Evolutionary conservation across 768 basidiomycete genomes (phyloP), one percentile per base, ranked within the genome.

Genomic region (Tricholoma matsutake): DNA sequence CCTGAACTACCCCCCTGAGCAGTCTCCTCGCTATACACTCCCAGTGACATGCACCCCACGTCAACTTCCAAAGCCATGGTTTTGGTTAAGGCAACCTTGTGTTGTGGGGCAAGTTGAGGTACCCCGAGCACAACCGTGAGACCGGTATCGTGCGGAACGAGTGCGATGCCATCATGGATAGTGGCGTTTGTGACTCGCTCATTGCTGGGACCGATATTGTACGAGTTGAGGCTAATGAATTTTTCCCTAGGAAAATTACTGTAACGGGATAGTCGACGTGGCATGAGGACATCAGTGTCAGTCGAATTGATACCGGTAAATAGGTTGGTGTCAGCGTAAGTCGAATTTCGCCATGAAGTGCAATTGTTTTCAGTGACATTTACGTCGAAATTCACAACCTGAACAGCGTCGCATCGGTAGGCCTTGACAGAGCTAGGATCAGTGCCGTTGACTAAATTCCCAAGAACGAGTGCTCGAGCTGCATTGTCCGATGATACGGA

Each of bases 231-330:
- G 45, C 66, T 57, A 14, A 63, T 35, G 20, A 35, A 16, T 9
- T 41, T 41, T 3, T 53, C 34, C 9, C 13, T 25, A 0, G 7
- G 13, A n/a, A n/a, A n/a, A 14, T 55, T 22, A 41, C 61, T 22
- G 8, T 59, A 57, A 18, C 62, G 37, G 0, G 31, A 34, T 10
- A 69, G 61, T 28, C 65, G 64, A 28, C 63, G 64, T 0, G 64
- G 63, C 63, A 69, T 66, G 28, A 71, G 65, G 41, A 65, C 60
- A 34, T 65, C 70, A 28, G 65, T 66, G 41, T 71, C 70, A 4
- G 70, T 68, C 4, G 63, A 59, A 34, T 71, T 71, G 11, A 69
- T 34, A 7, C 32, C 57, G 14, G 13, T 9, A 56, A 67, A 69
- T 29, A 66, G 31, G 11, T 56, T 59, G 14, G 32, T 31, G n/a